Percentiles rank a stretch among this genome's conserved stretches.
Conservation (phyloP, 2,329 filamentous ascomycete species). For the Pseudogymnoascus sp. region DNA sequence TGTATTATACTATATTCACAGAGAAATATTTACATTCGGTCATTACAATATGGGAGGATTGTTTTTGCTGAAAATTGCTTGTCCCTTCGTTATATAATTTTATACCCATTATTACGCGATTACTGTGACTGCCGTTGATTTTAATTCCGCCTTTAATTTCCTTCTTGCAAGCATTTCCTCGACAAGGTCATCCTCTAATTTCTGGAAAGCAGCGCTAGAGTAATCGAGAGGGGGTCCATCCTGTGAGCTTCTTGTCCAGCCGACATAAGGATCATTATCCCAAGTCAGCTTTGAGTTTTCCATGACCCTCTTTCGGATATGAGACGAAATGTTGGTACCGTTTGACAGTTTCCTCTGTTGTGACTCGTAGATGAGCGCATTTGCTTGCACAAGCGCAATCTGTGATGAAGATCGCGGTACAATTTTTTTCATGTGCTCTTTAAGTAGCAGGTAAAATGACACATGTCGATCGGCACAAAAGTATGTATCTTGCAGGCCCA, state of each 20-base stretch:
- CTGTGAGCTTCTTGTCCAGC: slow-evolving; percentile 14
- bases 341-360: slow-evolving; percentile 13
- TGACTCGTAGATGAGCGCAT: slow-evolving; percentile 19
- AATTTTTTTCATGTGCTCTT: slow-evolving; percentile 5
- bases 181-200: slow-evolving; percentile 13
- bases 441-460: slow-evolving; percentile 15
- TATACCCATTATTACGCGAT: background rate
- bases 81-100: background rate
- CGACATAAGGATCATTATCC: slow-evolving; percentile 10
- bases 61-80: background rate
- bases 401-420: slow-evolving; percentile 14
- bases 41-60: background rate
- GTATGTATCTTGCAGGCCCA: slow-evolving; percentile 20
- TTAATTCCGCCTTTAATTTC: background rate
- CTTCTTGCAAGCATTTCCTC: slow-evolving; percentile 12
- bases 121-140: background rate
- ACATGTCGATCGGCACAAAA: slow-evolving; percentile 15
- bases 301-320: slow-evolving; percentile 16
- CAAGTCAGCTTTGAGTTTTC: slow-evolving; percentile 9
- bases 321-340: slow-evolving; percentile 16
- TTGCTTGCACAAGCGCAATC: slow-evolving; percentile 15
- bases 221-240: slow-evolving; percentile 11
- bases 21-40: background rate
- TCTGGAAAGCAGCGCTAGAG: slow-evolving; percentile 11
- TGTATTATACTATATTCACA: slow-evolving; percentile 1